Conservation (phyloP, 129 eudicot species). For the Rutidosis leptorrhynchoides region DNA sequence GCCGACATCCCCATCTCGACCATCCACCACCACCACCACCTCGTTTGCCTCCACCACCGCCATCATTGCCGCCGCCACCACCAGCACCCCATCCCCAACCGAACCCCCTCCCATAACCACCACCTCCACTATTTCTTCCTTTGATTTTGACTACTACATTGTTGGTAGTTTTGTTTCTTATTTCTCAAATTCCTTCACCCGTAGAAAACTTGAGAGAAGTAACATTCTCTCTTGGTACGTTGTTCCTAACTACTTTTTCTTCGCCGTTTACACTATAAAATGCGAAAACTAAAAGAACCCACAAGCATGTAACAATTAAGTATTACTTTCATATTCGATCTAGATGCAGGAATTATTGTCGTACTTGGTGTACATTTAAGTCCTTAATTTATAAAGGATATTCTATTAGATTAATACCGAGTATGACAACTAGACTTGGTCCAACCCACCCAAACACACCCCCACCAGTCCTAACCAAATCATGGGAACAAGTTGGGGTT, state of each 20-base stretch:
- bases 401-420: background rate
- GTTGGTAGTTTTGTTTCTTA: slow-evolving; percentile 28
- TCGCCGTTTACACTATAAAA: slow-evolving; percentile 21
- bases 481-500: slow-evolving; percentile 27
- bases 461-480: slow-evolving; percentile 22
- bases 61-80: slow-evolving; percentile 26
- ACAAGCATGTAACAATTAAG: slow-evolving; percentile 10
- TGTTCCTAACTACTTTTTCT: background rate
- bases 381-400: slow-evolving; percentile 22
- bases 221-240: background rate
- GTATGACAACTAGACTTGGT: slow-evolving; percentile 29
- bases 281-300: slow-evolving; percentile 21
- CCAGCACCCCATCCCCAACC: slow-evolving; percentile 43
- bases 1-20: slow-evolving; percentile 41
- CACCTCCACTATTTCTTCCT: slow-evolving; percentile 33
- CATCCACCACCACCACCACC: slow-evolving; percentile 37
- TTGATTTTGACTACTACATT: slow-evolving; percentile 33
- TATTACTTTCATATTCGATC: slow-evolving; percentile 28
- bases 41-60: slow-evolving; percentile 5
- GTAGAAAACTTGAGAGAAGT: slow-evolving; percentile 17
- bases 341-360: slow-evolving; percentile 8
- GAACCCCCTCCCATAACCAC: slow-evolving; percentile 41
- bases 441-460: slow-evolving; percentile 19
- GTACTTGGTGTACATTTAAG: background rate
- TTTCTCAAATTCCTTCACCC: slow-evolving; percentile 8